These are phyloP conservation scores for Fraxinus americana DNA, from an alignment of 257 asterid species.

Conservation along the genomic window DNA sequence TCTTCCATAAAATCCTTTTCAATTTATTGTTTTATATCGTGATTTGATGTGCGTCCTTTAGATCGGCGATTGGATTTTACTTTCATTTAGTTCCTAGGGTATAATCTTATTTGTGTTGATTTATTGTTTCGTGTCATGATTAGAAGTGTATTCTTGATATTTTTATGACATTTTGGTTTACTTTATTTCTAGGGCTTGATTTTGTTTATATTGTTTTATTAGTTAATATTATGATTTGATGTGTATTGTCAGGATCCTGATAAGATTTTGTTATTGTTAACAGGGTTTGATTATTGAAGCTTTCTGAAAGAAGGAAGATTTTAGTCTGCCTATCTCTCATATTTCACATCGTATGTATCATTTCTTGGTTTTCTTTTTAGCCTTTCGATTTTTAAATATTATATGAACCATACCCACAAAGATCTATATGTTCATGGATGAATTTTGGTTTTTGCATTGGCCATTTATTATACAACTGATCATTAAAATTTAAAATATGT, in stretches of 20 bases:
- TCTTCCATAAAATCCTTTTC: neutral
- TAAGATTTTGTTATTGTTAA: neutral
- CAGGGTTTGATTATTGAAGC: too few relatives aligned
- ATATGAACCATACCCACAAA: neutral
- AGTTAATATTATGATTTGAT: neutral
- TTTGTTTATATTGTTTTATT: neutral
- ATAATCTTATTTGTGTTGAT: neutral
- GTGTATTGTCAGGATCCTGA: neutral
- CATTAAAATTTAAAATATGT: neutral
- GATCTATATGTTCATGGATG: neutral
- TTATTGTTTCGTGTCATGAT: neutral
- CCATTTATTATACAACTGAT: neutral
- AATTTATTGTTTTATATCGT: neutral
- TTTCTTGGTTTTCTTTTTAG: neutral
- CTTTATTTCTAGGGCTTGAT: conserved; percentile 8
- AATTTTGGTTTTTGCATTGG: neutral
- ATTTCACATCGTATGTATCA: neutral
- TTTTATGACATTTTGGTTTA: neutral
- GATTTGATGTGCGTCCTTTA: neutral
- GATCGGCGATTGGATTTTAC: too few relatives aligned
- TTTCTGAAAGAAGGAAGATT: conserved; percentile 12
- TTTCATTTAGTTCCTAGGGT: too few relatives aligned
- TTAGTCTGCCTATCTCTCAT: neutral
- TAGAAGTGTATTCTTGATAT: neutral
- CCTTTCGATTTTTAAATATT: neutral